A percentile compares a stretch with the other conserved stretches of the same genome.
These are phyloP conservation scores for Sambucus nigra DNA, from an alignment of 129 eudicot species.

Conservation along the genomic window DNA sequence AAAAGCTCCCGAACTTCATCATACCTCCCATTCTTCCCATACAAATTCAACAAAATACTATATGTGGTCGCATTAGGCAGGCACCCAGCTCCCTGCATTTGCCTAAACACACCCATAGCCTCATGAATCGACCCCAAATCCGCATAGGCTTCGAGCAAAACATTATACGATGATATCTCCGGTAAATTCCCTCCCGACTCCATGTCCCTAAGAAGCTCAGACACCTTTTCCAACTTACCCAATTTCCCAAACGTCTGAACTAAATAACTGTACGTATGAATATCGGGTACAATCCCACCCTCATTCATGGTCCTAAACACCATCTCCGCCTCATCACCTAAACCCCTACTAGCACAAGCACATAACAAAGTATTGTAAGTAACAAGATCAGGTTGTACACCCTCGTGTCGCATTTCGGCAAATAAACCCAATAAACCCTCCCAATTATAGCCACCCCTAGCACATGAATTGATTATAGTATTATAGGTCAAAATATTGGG, in stretches of 20 bases:
- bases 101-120: conserved; percentile 83
- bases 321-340: conserved; percentile 91
- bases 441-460: conserved; percentile 86
- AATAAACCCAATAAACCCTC: conserved; percentile 81
- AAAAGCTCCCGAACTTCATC: conserved; percentile 89
- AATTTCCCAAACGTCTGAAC: conserved; percentile 80
- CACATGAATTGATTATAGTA: conserved; percentile 77
- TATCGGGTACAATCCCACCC: conserved; percentile 81
- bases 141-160: conserved; percentile 75
- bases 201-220: conserved; percentile 71
- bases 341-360: conserved; percentile 73
- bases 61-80: conserved; percentile 74
- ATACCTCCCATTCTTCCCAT: conserved; percentile 75
- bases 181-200: conserved; percentile 78
- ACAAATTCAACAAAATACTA: conserved; percentile 68
- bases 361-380: conserved; percentile 86
- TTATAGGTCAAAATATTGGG: conserved; percentile 82
- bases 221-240: conserved; percentile 63
- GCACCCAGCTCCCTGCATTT: conserved; percentile 89
- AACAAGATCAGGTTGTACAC: conserved; percentile 87
- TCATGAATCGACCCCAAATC: conserved; percentile 55
- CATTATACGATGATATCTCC: conserved; percentile 68
- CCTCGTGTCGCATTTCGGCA: conserved; percentile 94
- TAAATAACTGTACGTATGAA: conserved; percentile 61
- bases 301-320: conserved; percentile 94